A percentile compares a stretch with the other conserved stretches of the same genome.
Conservation (phyloP, 2,329 filamentous ascomycete genomes). For the Microascus cirrosus region DNA sequence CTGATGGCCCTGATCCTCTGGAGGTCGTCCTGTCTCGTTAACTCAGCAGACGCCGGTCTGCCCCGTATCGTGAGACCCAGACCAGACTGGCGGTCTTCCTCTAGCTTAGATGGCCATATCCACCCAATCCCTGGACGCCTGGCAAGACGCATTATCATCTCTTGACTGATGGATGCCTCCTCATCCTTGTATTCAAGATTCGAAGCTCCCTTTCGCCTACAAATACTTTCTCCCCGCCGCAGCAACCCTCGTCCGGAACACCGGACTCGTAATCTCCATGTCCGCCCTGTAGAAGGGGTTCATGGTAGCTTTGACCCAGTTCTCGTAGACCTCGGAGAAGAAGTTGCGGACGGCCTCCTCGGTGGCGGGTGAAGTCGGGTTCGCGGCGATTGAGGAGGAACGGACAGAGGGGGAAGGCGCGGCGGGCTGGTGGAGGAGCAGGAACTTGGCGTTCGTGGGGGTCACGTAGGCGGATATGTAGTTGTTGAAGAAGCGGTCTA, state of each 20-base stretch:
- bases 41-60: too few species aligned
- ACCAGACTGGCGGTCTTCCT: too few species aligned
- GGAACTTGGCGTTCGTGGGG: conserved; percentile 82
- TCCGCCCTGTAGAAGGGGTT: conserved; percentile 88
- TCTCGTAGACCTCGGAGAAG: conserved; percentile 91
- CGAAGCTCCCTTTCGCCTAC: conserved; percentile 22
- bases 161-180: not conserved
- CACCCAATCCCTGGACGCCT: not conserved
- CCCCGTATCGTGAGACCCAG: too few species aligned
- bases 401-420: conserved; percentile 30
- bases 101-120: too few species aligned
- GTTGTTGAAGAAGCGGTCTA: conserved; percentile 94
- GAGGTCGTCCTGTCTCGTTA: too few species aligned
- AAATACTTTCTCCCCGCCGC: conserved; percentile 90
- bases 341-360: conserved; percentile 95
- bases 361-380: conserved; percentile 79
- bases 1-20: too few species aligned
- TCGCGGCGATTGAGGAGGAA: conserved; percentile 65
- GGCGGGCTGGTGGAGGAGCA: conserved; percentile 78
- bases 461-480: conserved; percentile 94
- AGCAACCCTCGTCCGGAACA: conserved; percentile 72
- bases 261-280: conserved; percentile 72
- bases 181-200: not conserved
- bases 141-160: not conserved
- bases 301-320: conserved; percentile 95